phyloP scores from a whole-genome alignment of 441 rosid genomes.

The Erodium moschatum region DNA sequence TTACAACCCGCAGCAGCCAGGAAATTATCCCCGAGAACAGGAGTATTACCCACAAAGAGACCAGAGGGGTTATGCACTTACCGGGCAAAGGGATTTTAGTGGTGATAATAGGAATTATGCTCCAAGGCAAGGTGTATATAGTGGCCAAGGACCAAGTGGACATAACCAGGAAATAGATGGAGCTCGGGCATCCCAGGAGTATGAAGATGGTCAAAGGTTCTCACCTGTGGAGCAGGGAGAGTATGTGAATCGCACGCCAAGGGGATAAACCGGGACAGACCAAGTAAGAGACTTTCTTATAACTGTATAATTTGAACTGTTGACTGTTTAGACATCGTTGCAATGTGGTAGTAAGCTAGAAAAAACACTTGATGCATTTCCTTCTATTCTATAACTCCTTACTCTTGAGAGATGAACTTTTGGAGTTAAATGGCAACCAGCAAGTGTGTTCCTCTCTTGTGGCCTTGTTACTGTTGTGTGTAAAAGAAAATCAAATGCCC shows the following conservation, averaged over 20 bases:
- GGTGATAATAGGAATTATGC: slow-evolving; percentile 34
- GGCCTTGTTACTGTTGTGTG: background rate
- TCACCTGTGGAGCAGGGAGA: slow-evolving; percentile 40
- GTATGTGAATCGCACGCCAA: slow-evolving; percentile 24
- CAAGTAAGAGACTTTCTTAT: slow-evolving; percentile 32
- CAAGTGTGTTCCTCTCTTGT: background rate
- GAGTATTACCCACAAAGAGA: slow-evolving; percentile 26
- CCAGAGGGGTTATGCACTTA: slow-evolving; percentile 11
- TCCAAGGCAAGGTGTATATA: slow-evolving; percentile 22
- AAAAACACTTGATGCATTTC: background rate
- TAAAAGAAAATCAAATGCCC: background rate
- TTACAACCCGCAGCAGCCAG: slow-evolving; percentile 30
- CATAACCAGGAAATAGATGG: slow-evolving; percentile 9
- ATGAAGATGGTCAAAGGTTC: slow-evolving; percentile 20
- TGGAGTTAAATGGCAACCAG: background rate
- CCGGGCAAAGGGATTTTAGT: slow-evolving; percentile 26
- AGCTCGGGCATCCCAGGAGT: too few species aligned
- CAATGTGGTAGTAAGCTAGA: background rate
- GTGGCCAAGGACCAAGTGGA: slow-evolving; percentile 20
- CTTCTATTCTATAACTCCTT: background rate
- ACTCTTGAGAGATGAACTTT: background rate
- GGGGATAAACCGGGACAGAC: slow-evolving; percentile 33
- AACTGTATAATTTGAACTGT: slow-evolving; percentile 13
- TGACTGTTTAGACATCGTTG: background rate
- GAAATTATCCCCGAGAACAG: slow-evolving; percentile 25